A percentile compares a stretch with the other conserved stretches of the same genome.
These are phyloP conservation scores for Pezizomycotina sp. DNA, from an alignment of 2,329 filamentous ascomycete species.

Conservation along the genomic window DNA sequence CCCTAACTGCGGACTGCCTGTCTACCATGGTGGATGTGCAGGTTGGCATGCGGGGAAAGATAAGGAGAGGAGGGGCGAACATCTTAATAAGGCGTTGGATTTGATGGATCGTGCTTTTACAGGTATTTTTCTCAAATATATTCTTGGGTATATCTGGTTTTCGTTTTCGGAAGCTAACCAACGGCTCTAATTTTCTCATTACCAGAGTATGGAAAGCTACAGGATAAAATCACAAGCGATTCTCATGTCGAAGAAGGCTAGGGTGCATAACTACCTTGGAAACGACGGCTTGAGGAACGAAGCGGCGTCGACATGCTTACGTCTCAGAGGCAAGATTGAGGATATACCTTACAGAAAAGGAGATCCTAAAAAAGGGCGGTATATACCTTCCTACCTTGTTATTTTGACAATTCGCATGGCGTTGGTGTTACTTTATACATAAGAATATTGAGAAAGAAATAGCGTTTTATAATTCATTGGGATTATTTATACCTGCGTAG, in stretches of 20 bases:
- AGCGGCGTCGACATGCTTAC: slow-evolving; percentile 48
- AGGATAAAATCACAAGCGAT: slow-evolving; percentile 59
- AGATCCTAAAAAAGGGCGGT: too few species aligned
- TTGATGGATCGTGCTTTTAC: slow-evolving; percentile 47
- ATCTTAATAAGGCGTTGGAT: slow-evolving; percentile 41
- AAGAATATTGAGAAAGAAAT: too few species aligned
- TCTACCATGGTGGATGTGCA: slow-evolving; percentile 56
- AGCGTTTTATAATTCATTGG: too few species aligned
- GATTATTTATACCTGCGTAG: too few species aligned
- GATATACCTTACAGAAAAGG: too few species aligned
- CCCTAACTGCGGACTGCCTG: slow-evolving; percentile 50
- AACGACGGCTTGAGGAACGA: slow-evolving; percentile 48
- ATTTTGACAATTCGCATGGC: too few species aligned
- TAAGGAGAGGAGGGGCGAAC: slow-evolving; percentile 36
- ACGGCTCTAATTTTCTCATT: too few species aligned
- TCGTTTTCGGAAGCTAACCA: slow-evolving; percentile 10
- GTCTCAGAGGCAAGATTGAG: too few species aligned
- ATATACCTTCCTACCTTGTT: too few species aligned
- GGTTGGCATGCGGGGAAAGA: slow-evolving; percentile 55
- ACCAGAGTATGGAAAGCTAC: slow-evolving; percentile 48
- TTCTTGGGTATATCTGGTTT: slow-evolving; percentile 1
- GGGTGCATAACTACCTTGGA: slow-evolving; percentile 53
- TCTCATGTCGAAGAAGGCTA: slow-evolving; percentile 66
- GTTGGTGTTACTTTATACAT: too few species aligned
- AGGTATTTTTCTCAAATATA: slow-evolving; percentile 8